Evolutionary conservation across 176 grass and related monocot genomes (phyloP).

Genomic region (Rhynchospora breviuscula): DNA sequence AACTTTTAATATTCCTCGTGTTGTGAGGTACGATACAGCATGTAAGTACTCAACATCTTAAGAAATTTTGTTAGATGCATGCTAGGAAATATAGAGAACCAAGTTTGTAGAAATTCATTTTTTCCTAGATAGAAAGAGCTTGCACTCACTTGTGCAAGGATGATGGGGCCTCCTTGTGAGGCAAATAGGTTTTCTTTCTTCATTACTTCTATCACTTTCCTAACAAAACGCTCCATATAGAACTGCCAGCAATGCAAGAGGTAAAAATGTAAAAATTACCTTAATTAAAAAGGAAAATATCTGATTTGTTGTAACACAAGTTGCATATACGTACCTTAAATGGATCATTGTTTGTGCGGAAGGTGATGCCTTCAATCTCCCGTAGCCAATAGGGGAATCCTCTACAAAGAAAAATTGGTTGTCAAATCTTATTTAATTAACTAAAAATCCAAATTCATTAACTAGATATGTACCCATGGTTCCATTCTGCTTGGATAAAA

Average conservation of each 20-base stretch:
- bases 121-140: not conserved
- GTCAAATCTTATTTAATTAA: not conserved
- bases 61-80: not conserved
- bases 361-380: constrained; percentile 47
- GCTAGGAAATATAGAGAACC: not conserved
- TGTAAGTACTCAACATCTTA: not conserved
- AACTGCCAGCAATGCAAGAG: not conserved
- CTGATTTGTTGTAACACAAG: not conserved
- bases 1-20: not conserved
- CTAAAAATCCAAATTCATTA: not conserved
- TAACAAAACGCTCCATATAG: constrained; percentile 26
- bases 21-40: not conserved
- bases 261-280: not conserved
- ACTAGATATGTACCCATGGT: constrained; percentile 40
- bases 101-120: not conserved
- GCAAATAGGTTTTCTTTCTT: constrained; percentile 64
- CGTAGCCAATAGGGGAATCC: constrained; percentile 63
- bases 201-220: constrained; percentile 26
- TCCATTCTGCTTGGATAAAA: constrained; percentile 82
- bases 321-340: constrained; percentile 34
- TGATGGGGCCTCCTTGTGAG: constrained; percentile 73
- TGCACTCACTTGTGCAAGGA: constrained; percentile 49
- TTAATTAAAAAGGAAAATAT: not conserved
- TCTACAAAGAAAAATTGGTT: constrained; percentile 38
- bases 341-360: constrained; percentile 50